These are phyloP conservation scores for Corylus americana DNA, from an alignment of 306 rosid genomes.

Conservation along the genomic window DNA sequence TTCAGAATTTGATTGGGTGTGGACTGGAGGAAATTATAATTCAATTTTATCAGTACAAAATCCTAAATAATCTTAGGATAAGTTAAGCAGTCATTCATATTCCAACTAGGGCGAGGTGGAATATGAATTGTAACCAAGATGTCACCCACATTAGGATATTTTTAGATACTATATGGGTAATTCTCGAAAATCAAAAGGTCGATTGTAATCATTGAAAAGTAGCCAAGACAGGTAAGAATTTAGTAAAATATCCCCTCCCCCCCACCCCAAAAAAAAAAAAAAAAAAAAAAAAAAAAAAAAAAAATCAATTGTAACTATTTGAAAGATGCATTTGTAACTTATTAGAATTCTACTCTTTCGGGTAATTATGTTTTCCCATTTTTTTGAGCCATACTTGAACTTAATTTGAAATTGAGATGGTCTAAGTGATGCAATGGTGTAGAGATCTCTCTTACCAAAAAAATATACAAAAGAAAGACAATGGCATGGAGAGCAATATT, in stretches of 20 bases:
- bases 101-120: conserved; percentile 33
- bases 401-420: neutral
- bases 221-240: neutral
- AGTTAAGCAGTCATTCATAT: conserved; percentile 15
- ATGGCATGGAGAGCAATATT: neutral
- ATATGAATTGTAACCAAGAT: conserved; percentile 21
- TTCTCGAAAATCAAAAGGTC: neutral
- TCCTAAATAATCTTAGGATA: neutral
- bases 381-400: neutral
- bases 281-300: too few relatives aligned
- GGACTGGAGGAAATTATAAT: neutral
- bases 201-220: conserved; percentile 24
- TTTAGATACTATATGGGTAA: neutral
- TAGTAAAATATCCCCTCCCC: neutral
- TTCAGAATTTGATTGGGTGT: neutral
- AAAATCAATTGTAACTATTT: neutral
- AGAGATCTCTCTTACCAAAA: neutral
- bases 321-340: neutral
- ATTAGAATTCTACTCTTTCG: neutral
- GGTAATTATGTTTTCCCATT: neutral
- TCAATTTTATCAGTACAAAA: neutral
- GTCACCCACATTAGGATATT: conserved; percentile 32
- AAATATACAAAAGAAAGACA: neutral
- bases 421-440: neutral
- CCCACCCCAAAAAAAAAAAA: neutral